Evolutionary conservation across 2,329 filamentous ascomycete genomes (phyloP), one percentile per base, ranked within the genome.

Genomic region (Claviceps purpurea): DNA sequence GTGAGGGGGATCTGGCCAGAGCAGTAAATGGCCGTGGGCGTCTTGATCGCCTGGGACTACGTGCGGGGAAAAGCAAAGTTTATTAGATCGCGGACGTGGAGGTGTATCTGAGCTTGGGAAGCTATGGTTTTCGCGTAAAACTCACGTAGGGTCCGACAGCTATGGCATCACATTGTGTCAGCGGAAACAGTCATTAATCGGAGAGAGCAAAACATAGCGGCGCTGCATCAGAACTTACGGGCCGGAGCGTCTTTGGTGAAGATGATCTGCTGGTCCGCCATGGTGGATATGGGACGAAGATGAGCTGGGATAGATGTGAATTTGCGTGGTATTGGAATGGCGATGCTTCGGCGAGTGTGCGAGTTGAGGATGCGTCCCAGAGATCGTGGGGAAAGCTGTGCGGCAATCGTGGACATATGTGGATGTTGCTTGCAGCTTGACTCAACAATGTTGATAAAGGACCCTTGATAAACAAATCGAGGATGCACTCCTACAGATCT

Each of bases 1-100:
- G 77, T 78, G 56, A 76, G 71, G 54, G 88, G 89, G 64, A 95
- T 90, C 69, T 87, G 79, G 52, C 81, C 81, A 13, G 81, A 84
- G 72, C 77, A 81, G 72, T 82, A 84, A 69, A 84, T 81, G 64
- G 78, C 77, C 50, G 71, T 73, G 22, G 79, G 73, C 55, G 81
- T 84, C 71, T 82, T 82, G 69, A 83, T 77, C 61, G 80, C 81
- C 64, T 84, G 81, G 57, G 79, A 82, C 79, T 82, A 59, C 50
- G 42, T 55, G 40, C 50, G 51, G 38, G 53, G 16, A 22, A 48
- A 4, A 26, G 4, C 22, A 43, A 11, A 43, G 3, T 10, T 16
- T 30, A 41, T 52, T 46, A 52, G 50, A n/a, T 45, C 24, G 43
- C 43, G 43, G 5, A 45, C 43, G 42, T n/a, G 22, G 22, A 16